Evolutionary conservation across 345 rosid species (phyloP).

Genomic region (Dipteronia dyeriana): DNA sequence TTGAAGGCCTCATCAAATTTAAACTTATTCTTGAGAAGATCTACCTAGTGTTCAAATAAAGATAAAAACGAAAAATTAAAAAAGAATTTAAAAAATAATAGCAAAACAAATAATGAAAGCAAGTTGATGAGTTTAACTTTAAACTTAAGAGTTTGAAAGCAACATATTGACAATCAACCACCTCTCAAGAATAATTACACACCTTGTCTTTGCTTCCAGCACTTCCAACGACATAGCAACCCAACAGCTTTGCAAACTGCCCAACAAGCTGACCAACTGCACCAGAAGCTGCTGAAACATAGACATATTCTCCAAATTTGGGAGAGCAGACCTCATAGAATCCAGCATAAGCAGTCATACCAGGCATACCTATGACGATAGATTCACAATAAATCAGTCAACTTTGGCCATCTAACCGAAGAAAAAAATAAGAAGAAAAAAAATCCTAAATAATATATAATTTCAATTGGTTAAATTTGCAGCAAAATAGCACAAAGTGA

Average conservation of each 20-base stretch:
- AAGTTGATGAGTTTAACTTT: background rate
- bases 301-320: slow-evolving; percentile 31
- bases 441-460: background rate
- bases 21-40: slow-evolving; percentile 36
- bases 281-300: slow-evolving; percentile 33
- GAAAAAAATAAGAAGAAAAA: background rate
- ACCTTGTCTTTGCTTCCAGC: slow-evolving; percentile 40
- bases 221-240: slow-evolving; percentile 41
- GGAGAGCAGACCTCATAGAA: slow-evolving; percentile 47
- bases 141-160: background rate
- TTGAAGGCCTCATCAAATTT: slow-evolving; percentile 44
- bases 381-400: background rate
- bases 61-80: background rate
- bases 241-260: slow-evolving; percentile 35
- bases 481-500: background rate
- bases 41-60: slow-evolving; percentile 22
- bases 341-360: slow-evolving; percentile 54
- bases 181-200: background rate
- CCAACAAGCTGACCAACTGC: slow-evolving; percentile 42
- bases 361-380: slow-evolving; percentile 42
- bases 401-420: background rate
- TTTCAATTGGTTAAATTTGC: background rate
- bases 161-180: background rate
- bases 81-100: background rate
- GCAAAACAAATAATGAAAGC: background rate